phyloP scores from a whole-genome alignment of 164 flowering plant species.

The Vitis vinifera region ASM3070453v1 NC_081807.1:2740501-2741000 shows the following conservation, averaged over 20 bases:
- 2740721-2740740: not conserved
- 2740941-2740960: slow-evolving; percentile 88
- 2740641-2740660: slow-evolving; percentile 71
- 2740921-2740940: slow-evolving; percentile 78
- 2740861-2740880: slow-evolving; percentile 98
- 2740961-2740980: slow-evolving; percentile 68
- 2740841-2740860: slow-evolving; percentile 71
- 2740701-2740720: slow-evolving; percentile 40
- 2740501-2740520: slow-evolving; percentile 61
- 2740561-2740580: slow-evolving; percentile 54
- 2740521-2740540: slow-evolving; percentile 65
- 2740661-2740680: slow-evolving; percentile 88
- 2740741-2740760: not conserved
- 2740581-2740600: slow-evolving; percentile 70
- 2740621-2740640: slow-evolving; percentile 70
- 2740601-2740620: slow-evolving; percentile 63
- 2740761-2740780: not conserved
- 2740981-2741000: not conserved
- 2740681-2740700: slow-evolving; percentile 91
- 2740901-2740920: slow-evolving; percentile 80
- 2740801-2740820: not conserved
- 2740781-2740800: not conserved
- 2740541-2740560: slow-evolving; percentile 47
- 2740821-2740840: not conserved
- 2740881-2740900: slow-evolving; percentile 82